phyloP scores from a whole-genome alignment of 2,329 filamentous ascomycete species.

The Venturia aucupariae region DNA sequence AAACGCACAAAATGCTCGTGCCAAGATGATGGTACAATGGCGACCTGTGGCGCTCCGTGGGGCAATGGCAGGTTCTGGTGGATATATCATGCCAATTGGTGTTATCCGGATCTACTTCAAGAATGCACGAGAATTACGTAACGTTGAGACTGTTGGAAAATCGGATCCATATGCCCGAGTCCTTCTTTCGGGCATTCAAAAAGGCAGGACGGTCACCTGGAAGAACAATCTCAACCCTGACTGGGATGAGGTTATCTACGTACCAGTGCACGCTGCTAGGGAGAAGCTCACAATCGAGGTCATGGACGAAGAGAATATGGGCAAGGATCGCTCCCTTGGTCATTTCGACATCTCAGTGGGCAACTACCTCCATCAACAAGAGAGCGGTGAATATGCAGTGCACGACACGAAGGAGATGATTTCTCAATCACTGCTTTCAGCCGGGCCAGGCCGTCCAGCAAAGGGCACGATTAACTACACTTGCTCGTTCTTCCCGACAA shows the following conservation, averaged over 20 bases:
- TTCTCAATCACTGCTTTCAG: slow-evolving; percentile 37
- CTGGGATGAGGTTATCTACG: slow-evolving; percentile 91
- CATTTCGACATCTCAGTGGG: slow-evolving; percentile 65
- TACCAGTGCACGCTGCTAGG: slow-evolving; percentile 75
- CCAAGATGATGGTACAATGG: slow-evolving; percentile 89
- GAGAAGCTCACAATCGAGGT: slow-evolving; percentile 86
- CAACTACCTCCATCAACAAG: slow-evolving; percentile 70
- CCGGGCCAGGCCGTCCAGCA: slow-evolving; percentile 63
- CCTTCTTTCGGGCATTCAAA: slow-evolving; percentile 80
- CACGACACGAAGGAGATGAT: slow-evolving; percentile 61
- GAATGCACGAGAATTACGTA: slow-evolving; percentile 72
- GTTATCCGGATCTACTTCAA: slow-evolving; percentile 92
- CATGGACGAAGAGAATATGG: slow-evolving; percentile 91
- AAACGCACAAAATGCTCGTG: slow-evolving; percentile 71
- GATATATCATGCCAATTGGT: slow-evolving; percentile 86
- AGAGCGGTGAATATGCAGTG: slow-evolving; percentile 70
- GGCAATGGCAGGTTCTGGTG: slow-evolving; percentile 62
- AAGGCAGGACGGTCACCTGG: slow-evolving; percentile 87
- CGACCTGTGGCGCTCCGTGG: slow-evolving; percentile 85
- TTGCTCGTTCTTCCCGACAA: slow-evolving; percentile 78
- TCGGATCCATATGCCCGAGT: slow-evolving; percentile 92
- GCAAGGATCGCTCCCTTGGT: slow-evolving; percentile 82
- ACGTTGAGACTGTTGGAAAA: slow-evolving; percentile 91
- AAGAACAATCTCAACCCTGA: slow-evolving; percentile 91
- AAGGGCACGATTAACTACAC: slow-evolving; percentile 81